A percentile compares a stretch with the other conserved stretches of the same genome.
Evolutionary conservation across 371 early-diverging fungal species (phyloP).

Genomic region (Mucor saturninus): DNA sequence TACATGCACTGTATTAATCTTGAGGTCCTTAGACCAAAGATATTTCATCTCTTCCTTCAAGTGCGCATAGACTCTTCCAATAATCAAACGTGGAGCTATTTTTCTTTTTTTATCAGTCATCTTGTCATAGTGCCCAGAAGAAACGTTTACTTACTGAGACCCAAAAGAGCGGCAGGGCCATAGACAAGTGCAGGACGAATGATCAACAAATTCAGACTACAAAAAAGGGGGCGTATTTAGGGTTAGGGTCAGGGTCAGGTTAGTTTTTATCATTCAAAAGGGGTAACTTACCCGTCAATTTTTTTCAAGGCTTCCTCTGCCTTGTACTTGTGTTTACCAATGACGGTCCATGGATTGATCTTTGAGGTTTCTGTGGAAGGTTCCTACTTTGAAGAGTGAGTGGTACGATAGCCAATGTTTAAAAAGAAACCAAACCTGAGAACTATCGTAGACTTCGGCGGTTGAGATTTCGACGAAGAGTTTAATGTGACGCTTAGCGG

Average conservation of each 20-base stretch:
- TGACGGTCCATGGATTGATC: slow-evolving; percentile 83
- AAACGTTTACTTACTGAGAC: slow-evolving; percentile 62
- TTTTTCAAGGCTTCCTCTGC: slow-evolving; percentile 81
- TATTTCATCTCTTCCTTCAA: slow-evolving; percentile 87
- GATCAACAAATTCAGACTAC: slow-evolving; percentile 77
- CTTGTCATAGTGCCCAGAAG: not conserved
- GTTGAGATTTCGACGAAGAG: slow-evolving; percentile 85
- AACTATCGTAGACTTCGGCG: slow-evolving; percentile 85
- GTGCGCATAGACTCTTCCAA: slow-evolving; percentile 88
- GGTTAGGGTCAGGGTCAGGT: not conserved
- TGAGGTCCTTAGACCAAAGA: slow-evolving; percentile 89
- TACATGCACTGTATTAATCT: slow-evolving; percentile 93
- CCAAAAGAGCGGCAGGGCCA: slow-evolving; percentile 79
- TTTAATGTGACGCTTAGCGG: slow-evolving; percentile 76
- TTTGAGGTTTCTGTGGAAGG: slow-evolving; percentile 74
- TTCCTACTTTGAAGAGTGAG: slow-evolving; percentile 45
- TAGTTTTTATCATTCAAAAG: not conserved
- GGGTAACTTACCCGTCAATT: slow-evolving; percentile 47
- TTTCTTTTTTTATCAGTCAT: too few relatives aligned
- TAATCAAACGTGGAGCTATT: slow-evolving; percentile 87
- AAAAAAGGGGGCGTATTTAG: not conserved
- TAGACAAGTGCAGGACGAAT: slow-evolving; percentile 92
- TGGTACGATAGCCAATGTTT: not conserved
- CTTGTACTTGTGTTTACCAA: slow-evolving; percentile 78
- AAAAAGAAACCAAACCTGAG: slow-evolving; percentile 52